phyloP scores from a whole-genome alignment of 768 basidiomycete species.

The Mycena capillaripes region DNA sequence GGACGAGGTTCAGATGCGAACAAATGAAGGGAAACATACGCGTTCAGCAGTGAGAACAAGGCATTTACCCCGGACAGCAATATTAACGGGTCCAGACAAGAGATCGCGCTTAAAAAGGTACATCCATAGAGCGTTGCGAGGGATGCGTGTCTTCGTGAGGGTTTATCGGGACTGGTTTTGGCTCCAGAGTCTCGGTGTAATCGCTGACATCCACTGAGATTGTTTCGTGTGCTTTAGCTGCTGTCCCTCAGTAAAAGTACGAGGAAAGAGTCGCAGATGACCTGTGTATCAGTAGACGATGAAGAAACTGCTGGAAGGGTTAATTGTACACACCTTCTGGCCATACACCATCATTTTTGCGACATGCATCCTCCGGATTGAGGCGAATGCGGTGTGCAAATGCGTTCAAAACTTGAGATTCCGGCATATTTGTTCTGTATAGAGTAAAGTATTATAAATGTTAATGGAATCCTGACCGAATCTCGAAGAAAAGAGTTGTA shows the following conservation, averaged over 20 bases:
- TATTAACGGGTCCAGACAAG: neutral
- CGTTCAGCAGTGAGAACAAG: neutral
- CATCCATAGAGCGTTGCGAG: neutral
- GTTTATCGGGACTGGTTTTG: neutral
- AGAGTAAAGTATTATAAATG: too few relatives aligned
- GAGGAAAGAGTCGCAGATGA: constrained; percentile 24
- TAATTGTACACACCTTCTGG: neutral
- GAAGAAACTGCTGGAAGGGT: neutral
- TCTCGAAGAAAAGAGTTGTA: too few relatives aligned
- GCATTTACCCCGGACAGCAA: neutral
- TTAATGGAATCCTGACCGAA: too few relatives aligned
- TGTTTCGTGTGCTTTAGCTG: neutral
- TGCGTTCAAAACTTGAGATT: neutral
- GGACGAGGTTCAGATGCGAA: neutral
- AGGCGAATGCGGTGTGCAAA: neutral
- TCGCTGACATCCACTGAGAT: neutral
- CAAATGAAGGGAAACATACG: neutral
- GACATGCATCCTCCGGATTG: neutral
- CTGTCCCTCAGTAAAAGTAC: constrained; percentile 5
- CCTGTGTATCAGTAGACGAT: neutral
- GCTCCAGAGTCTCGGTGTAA: neutral
- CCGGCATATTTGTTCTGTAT: too few relatives aligned
- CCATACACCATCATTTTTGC: neutral
- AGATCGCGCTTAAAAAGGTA: neutral
- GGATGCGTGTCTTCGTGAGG: neutral